phyloP scores from a whole-genome alignment of 768 basidiomycete genomes.

The Trametes villosa region DNA sequence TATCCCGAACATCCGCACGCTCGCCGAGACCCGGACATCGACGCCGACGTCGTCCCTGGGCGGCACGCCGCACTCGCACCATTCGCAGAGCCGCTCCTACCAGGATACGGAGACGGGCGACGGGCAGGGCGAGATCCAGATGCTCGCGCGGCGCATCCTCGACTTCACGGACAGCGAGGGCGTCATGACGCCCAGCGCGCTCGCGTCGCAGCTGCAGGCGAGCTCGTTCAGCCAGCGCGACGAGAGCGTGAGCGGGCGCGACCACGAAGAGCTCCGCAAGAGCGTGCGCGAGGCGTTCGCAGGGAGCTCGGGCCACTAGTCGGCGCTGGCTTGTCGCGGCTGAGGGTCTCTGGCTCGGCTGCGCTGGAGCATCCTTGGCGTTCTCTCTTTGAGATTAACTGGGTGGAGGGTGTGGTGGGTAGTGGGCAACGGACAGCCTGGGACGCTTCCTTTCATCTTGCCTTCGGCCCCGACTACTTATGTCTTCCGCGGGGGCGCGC shows the following conservation, averaged over 20 bases:
- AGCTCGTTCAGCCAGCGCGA: slow-evolving; percentile 71
- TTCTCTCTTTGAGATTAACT: neutral
- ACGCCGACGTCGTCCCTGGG: slow-evolving; percentile 71
- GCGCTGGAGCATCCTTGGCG: neutral
- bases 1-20: slow-evolving; percentile 83
- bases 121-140: slow-evolving; percentile 89
- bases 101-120: slow-evolving; percentile 85
- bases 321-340: neutral
- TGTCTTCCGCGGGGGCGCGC: neutral
- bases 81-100: slow-evolving; percentile 70
- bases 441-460: slow-evolving; percentile 15
- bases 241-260: slow-evolving; percentile 49
- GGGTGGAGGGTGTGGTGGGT: slow-evolving; percentile 12
- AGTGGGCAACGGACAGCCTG: slow-evolving; percentile 19
- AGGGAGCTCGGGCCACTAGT: slow-evolving; percentile 52
- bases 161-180: slow-evolving; percentile 79
- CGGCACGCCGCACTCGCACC: slow-evolving; percentile 73
- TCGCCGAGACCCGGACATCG: slow-evolving; percentile 72
- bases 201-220: slow-evolving; percentile 69
- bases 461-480: neutral
- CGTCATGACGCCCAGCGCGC: slow-evolving; percentile 59
- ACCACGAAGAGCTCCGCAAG: slow-evolving; percentile 80
- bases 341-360: neutral
- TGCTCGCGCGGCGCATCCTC: slow-evolving; percentile 81
- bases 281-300: slow-evolving; percentile 84